These are phyloP conservation scores for Meira nashicola DNA, from an alignment of 1,284 basidiomycete genomes.

Conservation along the genomic window DNA sequence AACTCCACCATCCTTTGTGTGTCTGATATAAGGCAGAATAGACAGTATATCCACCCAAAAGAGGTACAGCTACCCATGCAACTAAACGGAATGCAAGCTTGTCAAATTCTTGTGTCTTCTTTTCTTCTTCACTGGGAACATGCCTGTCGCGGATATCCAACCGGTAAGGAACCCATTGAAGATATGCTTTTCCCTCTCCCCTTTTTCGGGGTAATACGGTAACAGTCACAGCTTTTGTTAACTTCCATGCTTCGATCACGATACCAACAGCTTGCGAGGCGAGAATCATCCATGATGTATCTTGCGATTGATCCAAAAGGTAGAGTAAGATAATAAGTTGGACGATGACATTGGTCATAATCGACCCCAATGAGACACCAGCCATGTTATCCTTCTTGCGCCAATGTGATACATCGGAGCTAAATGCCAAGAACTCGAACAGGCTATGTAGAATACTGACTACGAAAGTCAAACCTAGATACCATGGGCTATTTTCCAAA, in stretches of 20 bases:
- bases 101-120: constrained; percentile 92
- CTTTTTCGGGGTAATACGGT: constrained; percentile 60
- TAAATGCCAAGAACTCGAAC: constrained; percentile 55
- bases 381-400: constrained; percentile 69
- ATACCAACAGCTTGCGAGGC: constrained; percentile 72
- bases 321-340: constrained; percentile 76
- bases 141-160: constrained; percentile 84
- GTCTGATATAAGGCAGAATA: constrained; percentile 66
- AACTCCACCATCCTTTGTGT: constrained; percentile 91
- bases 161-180: constrained; percentile 65
- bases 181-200: constrained; percentile 56
- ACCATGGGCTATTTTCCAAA: constrained; percentile 81
- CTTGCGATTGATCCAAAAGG: constrained; percentile 87
- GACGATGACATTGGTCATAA: constrained; percentile 87
- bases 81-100: constrained; percentile 84
- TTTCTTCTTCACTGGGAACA: constrained; percentile 85
- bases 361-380: constrained; percentile 59
- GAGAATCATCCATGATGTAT: constrained; percentile 93
- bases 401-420: constrained; percentile 87
- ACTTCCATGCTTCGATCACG: constrained; percentile 92
- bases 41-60: constrained; percentile 76
- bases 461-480: constrained; percentile 67
- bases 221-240: constrained; percentile 72
- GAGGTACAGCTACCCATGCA: constrained; percentile 76
- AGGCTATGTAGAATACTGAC: constrained; percentile 83